Percentiles rank a stretch among this genome's conserved stretches.
Conservation (phyloP, 345 rosid genomes). For the Pugionium dolabratum region DNA sequence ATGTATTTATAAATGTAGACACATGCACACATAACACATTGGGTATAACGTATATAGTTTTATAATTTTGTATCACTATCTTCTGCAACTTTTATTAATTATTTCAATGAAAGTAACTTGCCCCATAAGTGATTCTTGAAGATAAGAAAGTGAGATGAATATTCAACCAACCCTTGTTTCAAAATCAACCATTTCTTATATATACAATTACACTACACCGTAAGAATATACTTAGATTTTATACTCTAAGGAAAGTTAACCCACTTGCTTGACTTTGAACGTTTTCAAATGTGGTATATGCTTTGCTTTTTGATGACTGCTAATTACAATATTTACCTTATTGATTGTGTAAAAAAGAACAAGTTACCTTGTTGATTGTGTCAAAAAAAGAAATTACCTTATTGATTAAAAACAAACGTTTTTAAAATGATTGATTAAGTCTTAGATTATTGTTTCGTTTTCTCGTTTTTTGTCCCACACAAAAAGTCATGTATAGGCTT, state of each 20-base stretch:
- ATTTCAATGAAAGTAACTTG: slow-evolving; percentile 14
- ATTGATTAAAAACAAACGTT: too few relatives aligned
- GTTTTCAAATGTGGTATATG: slow-evolving; percentile 17
- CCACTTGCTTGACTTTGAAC: slow-evolving; percentile 37
- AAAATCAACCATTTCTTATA: too few relatives aligned
- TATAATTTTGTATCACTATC: neutral
- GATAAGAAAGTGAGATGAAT: slow-evolving; percentile 9
- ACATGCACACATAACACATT: neutral
- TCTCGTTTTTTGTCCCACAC: too few relatives aligned
- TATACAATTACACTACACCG: neutral
- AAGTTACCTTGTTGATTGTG: too few relatives aligned
- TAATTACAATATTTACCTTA: neutral
- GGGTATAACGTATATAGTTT: neutral
- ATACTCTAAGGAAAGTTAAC: slow-evolving; percentile 24
- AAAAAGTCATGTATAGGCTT: too few relatives aligned
- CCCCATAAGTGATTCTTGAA: slow-evolving; percentile 24
- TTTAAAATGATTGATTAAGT: too few relatives aligned
- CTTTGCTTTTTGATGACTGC: slow-evolving; percentile 13
- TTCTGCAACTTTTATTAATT: slow-evolving; percentile 4
- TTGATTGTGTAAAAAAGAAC: too few relatives aligned
- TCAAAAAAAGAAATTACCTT: too few relatives aligned
- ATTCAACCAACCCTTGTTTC: slow-evolving; percentile 16
- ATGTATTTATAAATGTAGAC: neutral
- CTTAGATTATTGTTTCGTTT: too few relatives aligned
- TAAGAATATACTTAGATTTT: neutral